phyloP scores from a whole-genome alignment of 106 monocot species.

The Narthecium ossifragum region DNA sequence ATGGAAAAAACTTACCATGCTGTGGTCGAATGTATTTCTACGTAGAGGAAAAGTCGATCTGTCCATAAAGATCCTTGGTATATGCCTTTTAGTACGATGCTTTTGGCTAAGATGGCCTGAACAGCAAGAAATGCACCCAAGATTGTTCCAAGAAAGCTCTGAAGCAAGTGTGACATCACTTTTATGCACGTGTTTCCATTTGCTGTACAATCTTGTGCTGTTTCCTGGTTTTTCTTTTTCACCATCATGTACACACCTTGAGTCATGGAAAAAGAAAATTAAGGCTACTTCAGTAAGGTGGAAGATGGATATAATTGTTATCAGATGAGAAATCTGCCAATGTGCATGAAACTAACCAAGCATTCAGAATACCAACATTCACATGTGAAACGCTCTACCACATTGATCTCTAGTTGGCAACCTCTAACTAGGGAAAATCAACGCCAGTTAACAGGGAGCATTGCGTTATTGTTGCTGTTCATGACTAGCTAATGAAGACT shows the following conservation, averaged over 20 bases:
- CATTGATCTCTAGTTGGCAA: too few species aligned
- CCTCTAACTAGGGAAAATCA: too few species aligned
- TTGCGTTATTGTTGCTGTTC: too few species aligned
- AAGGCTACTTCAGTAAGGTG: too few species aligned
- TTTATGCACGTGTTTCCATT: constrained; percentile 9
- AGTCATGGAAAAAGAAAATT: neutral
- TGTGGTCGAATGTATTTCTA: constrained; percentile 19
- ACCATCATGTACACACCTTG: constrained; percentile 21
- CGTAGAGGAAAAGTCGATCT: constrained; percentile 23
- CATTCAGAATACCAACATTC: too few species aligned
- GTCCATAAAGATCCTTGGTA: constrained; percentile 18
- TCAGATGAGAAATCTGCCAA: too few species aligned
- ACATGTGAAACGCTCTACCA: too few species aligned
- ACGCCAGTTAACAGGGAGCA: too few species aligned
- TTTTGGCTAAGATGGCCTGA: constrained; percentile 1
- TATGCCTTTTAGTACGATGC: constrained; percentile 7
- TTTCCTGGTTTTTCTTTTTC: constrained; percentile 10
- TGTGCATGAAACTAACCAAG: too few species aligned
- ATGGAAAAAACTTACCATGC: constrained; percentile 32
- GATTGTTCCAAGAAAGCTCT: neutral
- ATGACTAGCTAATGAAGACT: too few species aligned
- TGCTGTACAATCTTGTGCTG: constrained; percentile 7
- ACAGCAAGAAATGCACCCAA: constrained; percentile 28
- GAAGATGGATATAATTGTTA: too few species aligned
- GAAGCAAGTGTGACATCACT: constrained; percentile 6